phyloP scores from a whole-genome alignment of 176 grass and related monocot species.

The barley (Hordeum vulgare) region MorexV3_pseudomolecules_assembly NC_058518.1:434743213-434743712 shows the following conservation, averaged over 20 bases:
- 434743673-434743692: not conserved
- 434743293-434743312: not conserved
- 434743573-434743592: not conserved
- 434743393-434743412: not conserved
- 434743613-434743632: not conserved
- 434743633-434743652: not conserved
- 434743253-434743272: not conserved
- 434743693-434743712: not conserved
- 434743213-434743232: slow-evolving; percentile 27
- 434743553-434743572: not conserved
- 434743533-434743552: not conserved
- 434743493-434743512: not conserved
- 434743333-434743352: not conserved
- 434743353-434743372: slow-evolving; percentile 1
- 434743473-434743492: slow-evolving; percentile 4
- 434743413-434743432: not conserved
- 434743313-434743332: not conserved
- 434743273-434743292: not conserved
- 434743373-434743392: not conserved
- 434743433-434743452: too few species aligned
- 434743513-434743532: not conserved
- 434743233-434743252: not conserved
- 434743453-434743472: not conserved
- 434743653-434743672: not conserved
- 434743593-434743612: not conserved